Evolutionary conservation across 129 eudicot species (phyloP).

Genomic region (Lactuca saligna): DNA sequence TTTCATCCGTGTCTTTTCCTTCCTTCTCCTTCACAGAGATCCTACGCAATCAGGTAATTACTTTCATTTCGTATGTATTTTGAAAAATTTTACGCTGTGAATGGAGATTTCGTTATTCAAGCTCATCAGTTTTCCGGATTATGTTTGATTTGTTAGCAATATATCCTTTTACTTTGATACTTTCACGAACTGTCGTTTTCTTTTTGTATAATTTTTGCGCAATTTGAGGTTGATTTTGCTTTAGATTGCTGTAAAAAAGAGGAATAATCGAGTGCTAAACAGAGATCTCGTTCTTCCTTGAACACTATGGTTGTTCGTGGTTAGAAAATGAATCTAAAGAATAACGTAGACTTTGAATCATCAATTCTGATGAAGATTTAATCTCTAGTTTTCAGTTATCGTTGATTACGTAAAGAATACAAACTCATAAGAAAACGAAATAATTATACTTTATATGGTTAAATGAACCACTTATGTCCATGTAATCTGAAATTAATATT

Average conservation of each 20-base stretch:
- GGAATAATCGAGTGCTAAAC: not conserved
- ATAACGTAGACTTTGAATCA: not conserved
- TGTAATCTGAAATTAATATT: too few relatives aligned
- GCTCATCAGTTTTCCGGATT: not conserved
- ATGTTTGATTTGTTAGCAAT: conserved; percentile 1
- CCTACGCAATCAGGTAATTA: conserved; percentile 27
- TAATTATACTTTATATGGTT: not conserved
- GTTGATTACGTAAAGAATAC: not conserved
- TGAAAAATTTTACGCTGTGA: not conserved
- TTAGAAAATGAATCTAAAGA: not conserved
- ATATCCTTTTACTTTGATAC: too few relatives aligned
- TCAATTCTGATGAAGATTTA: not conserved
- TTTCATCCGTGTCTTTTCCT: conserved; percentile 30
- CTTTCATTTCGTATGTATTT: not conserved
- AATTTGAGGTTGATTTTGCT: not conserved
- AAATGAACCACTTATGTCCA: not conserved
- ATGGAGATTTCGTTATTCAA: not conserved
- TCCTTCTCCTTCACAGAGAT: conserved; percentile 19
- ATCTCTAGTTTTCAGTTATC: not conserved
- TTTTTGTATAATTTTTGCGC: not conserved
- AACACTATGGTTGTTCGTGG: not conserved
- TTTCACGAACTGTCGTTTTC: not conserved
- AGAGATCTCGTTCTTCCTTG: not conserved
- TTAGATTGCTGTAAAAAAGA: not conserved
- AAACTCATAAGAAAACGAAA: not conserved